These are phyloP conservation scores for Kodamaea kaohsiungensis DNA, from an alignment of 805 yeast species.

Conservation along the genomic window DNA sequence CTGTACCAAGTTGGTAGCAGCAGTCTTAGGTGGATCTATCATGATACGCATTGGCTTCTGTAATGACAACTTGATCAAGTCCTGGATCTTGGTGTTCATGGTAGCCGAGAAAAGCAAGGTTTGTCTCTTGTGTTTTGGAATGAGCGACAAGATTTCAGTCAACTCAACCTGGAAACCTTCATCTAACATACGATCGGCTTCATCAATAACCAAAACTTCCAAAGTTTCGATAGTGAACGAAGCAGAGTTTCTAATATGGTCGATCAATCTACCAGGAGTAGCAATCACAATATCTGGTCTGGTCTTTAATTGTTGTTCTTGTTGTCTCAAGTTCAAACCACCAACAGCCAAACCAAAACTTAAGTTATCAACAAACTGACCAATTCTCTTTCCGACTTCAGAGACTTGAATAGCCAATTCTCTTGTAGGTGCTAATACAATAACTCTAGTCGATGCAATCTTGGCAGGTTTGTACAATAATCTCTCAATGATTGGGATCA, in stretches of 20 bases:
- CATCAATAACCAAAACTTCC: slow-evolving; percentile 92
- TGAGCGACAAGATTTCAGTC: slow-evolving; percentile 80
- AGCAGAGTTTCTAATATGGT: slow-evolving; percentile 93
- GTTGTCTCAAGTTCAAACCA: slow-evolving; percentile 92
- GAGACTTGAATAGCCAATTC: slow-evolving; percentile 95
- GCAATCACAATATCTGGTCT: slow-evolving; percentile 97
- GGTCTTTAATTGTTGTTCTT: slow-evolving; percentile 88
- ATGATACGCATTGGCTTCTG: slow-evolving; percentile 90
- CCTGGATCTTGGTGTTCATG: slow-evolving; percentile 91
- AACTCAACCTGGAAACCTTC: slow-evolving; percentile 98
- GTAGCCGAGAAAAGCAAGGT: slow-evolving; percentile 96
- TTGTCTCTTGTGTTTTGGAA: slow-evolving; percentile 87
- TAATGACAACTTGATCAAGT: slow-evolving; percentile 81
- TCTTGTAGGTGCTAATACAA: slow-evolving; percentile 93
- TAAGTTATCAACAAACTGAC: slow-evolving; percentile 70
- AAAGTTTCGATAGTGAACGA: slow-evolving; percentile 88
- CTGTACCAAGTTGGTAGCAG: slow-evolving; percentile 86
- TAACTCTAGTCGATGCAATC: slow-evolving; percentile 84
- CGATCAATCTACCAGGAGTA: slow-evolving; percentile 98
- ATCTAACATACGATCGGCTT: slow-evolving; percentile 98
- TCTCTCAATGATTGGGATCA: slow-evolving; percentile 94
- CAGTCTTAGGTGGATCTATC: slow-evolving; percentile 96
- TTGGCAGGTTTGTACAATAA: slow-evolving; percentile 84
- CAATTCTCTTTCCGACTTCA: slow-evolving; percentile 88
- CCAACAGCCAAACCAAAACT: slow-evolving; percentile 97